Base-by-base conservation (phyloP, 1,284 basidiomycete genomes). In the Hypsizygus ulmarius region DNA sequence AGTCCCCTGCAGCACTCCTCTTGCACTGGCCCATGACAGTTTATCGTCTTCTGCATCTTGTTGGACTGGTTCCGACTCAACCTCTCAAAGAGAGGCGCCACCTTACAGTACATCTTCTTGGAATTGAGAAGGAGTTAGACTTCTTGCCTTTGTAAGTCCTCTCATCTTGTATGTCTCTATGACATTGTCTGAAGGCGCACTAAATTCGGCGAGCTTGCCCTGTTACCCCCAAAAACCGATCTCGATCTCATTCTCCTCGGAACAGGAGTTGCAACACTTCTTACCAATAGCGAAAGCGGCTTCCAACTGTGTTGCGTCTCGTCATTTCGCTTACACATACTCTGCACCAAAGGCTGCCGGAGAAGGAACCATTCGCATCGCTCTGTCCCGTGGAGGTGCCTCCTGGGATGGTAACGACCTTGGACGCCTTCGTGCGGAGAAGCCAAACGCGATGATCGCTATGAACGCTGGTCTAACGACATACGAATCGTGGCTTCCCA, bases 21-120 rank as follows among this genome's bases (percentile, higher is more conserved):
- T 39, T 62, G 6, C 59, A 59, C 12, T 60, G 53, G 54, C 60
- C 57, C 1, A 19, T 60, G 46, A 35, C 54, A 1, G 45, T 57
- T 5, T 57, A 52, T 37, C 40, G 34, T 7, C 47, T 52, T n/a
- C 27, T 58, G 28, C 44, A 58, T 18, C 35, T 47, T 21, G 47
- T 58, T 3, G 54, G 52, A 2, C 33, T 58, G 8, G 45, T 34
- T 7, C 16, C 44, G 32, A 10, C 45, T 18, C 27, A 29, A 8
- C 11, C 42, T n/a, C 34, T 29, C n/a, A 39, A 18, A 1, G 15
- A 43, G 10, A 39, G 56, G 30, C 51, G 43, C 12, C 52, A 47
- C 29, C 40, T 58, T 14, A 53, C 47, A 9, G 44, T 58, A 5
- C 50, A 52, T 30, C 52, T 53, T 9, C 39, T 58, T 12, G 44